phyloP scores from a whole-genome alignment of 805 yeast genomes.

The Brettanomyces custersianus region DNA sequence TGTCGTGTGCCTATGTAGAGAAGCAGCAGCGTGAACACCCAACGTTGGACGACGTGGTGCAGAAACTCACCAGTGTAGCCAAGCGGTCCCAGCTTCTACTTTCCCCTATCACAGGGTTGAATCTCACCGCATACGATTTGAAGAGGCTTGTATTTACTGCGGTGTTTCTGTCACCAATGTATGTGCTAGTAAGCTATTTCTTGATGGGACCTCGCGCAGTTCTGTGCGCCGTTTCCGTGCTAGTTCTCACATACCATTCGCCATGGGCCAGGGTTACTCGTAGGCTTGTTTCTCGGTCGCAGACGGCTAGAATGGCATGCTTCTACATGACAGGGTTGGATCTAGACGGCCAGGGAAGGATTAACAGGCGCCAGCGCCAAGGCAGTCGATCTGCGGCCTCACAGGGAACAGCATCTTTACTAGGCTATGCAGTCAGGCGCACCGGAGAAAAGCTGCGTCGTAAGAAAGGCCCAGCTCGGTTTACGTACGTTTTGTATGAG shows the following conservation, averaged over 20 bases:
- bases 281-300: conserved; percentile 76
- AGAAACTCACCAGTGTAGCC: conserved; percentile 63
- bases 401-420: conserved; percentile 27
- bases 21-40: conserved; percentile 58
- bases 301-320: conserved; percentile 56
- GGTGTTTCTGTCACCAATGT: conserved; percentile 76
- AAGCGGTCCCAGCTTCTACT: conserved; percentile 69
- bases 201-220: conserved; percentile 64
- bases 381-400: too few relatives aligned
- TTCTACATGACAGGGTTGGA: conserved; percentile 87
- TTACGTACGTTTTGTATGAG: conserved; percentile 87
- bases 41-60: conserved; percentile 79
- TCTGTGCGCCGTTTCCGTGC: conserved; percentile 48
- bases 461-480: conserved; percentile 45
- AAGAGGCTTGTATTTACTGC: conserved; percentile 77
- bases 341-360: conserved; percentile 34
- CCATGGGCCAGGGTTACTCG: conserved; percentile 78
- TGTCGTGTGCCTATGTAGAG: conserved; percentile 47
- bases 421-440: conserved; percentile 48
- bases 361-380: too few relatives aligned
- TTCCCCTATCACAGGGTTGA: conserved; percentile 68
- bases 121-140: conserved; percentile 70
- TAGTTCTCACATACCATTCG: conserved; percentile 76
- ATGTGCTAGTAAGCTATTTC: conserved; percentile 59
- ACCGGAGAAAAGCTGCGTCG: conserved; percentile 31